Evolutionary conservation across 2,329 filamentous ascomycete genomes (phyloP).

Genomic region (Coniochaeta sp.): DNA sequence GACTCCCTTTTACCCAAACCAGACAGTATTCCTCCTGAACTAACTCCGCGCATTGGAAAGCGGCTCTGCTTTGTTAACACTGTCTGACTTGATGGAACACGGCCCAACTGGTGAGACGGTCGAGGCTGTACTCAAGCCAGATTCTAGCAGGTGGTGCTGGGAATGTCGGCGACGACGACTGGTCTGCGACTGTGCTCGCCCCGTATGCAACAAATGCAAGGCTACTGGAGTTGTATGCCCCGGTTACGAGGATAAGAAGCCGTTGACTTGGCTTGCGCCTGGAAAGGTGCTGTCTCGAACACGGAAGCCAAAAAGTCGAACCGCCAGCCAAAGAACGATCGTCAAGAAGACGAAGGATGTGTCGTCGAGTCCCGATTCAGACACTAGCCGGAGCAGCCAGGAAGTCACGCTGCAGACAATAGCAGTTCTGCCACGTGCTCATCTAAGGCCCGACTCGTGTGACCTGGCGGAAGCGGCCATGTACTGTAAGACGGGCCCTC

Average conservation of each 20-base stretch:
- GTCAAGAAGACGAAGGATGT: not conserved
- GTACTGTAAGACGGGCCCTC: conserved; percentile 8
- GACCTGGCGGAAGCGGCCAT: conserved; percentile 10
- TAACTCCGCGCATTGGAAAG: not conserved
- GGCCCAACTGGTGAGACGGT: not conserved
- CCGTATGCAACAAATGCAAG: conserved; percentile 12
- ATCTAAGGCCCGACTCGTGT: conserved; percentile 7
- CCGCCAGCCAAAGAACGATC: not conserved
- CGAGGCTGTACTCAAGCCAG: conserved; percentile 1
- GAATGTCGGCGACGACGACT: conserved; percentile 12
- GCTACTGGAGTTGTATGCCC: conserved; percentile 11
- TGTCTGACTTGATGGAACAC: not conserved
- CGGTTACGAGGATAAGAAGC: conserved; percentile 14
- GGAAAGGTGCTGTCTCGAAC: conserved; percentile 10
- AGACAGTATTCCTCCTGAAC: not conserved
- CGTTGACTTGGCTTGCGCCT: conserved; percentile 12
- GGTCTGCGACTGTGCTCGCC: conserved; percentile 9
- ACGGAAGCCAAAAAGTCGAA: conserved; percentile 2
- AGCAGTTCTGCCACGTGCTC: not conserved
- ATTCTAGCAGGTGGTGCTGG: conserved; percentile 8
- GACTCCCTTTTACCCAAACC: not conserved
- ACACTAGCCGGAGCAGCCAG: not conserved
- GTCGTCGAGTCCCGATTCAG: not conserved
- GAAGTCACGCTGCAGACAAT: not conserved
- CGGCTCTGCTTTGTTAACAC: not conserved